Conservation (phyloP, 2,329 filamentous ascomycete species). For the Microcyclospora pomicola region DNA sequence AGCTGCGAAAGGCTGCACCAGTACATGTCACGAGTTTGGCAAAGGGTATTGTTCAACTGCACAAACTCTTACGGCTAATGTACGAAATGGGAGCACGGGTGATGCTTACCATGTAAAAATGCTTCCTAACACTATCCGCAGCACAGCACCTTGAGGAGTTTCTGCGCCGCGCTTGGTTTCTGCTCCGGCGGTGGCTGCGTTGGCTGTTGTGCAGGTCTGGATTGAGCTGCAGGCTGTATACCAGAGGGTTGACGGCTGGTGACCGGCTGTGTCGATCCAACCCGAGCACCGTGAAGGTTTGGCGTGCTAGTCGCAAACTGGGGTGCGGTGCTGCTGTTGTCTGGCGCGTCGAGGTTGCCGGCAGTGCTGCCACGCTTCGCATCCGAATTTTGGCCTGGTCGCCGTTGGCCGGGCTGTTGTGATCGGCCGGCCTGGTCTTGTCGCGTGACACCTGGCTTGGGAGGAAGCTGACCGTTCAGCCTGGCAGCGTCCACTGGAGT, state of each 20-base stretch:
- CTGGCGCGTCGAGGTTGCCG: conserved; percentile 53
- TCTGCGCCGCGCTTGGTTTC: conserved; percentile 73
- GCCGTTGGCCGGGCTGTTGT: conserved; percentile 55
- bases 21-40: no score
- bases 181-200: conserved; percentile 39
- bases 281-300: conserved; percentile 16
- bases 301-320: conserved; percentile 94
- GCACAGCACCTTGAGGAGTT: conserved; percentile 84
- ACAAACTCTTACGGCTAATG: no score
- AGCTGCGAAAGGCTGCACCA: no score
- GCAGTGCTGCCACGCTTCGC: conserved; percentile 63
- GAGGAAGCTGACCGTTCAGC: conserved; percentile 35
- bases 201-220: conserved; percentile 9
- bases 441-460: conserved; percentile 48
- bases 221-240: conserved; percentile 14
- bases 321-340: conserved; percentile 76
- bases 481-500: conserved; percentile 33
- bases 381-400: not conserved
- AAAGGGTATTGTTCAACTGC: no score
- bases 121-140: conserved; percentile 45
- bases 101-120: no score
- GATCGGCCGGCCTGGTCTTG: conserved; percentile 27
- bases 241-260: conserved; percentile 21
- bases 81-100: no score
- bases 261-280: conserved; percentile 4